Evolutionary conservation across 2,329 filamentous ascomycete genomes (phyloP).

Genomic region (Diaporthe capsici): DNA sequence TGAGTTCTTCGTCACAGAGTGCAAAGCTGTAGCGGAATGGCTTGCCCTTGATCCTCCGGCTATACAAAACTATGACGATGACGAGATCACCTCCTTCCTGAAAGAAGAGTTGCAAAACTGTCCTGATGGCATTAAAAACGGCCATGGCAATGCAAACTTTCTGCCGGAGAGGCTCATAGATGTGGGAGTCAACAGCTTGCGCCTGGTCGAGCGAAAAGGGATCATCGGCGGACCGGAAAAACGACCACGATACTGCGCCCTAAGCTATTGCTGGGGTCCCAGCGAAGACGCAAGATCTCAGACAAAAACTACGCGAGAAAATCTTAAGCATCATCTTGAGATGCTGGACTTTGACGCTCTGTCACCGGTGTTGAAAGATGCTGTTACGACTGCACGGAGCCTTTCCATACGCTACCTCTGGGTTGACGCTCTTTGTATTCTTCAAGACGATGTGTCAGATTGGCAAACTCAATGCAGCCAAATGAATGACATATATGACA

Average conservation of each 20-base stretch:
- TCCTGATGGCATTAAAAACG: fast-evolving
- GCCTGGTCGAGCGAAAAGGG: background rate
- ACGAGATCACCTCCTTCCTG: background rate
- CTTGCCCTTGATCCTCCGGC: background rate
- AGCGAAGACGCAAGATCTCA: background rate
- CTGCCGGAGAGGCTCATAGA: background rate
- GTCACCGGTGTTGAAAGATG: background rate
- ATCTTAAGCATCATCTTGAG: background rate
- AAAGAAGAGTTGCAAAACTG: background rate
- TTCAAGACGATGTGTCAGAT: background rate
- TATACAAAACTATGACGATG: background rate
- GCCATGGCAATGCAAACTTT: background rate
- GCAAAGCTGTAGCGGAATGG: background rate
- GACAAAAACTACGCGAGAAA: background rate
- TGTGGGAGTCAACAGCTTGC: background rate
- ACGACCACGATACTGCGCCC: background rate
- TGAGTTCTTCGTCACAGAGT: fast-evolving
- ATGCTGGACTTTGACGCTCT: background rate
- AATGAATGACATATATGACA: slow-evolving; percentile 8
- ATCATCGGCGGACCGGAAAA: background rate
- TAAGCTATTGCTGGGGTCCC: slow-evolving; percentile 28
- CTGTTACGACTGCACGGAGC: background rate
- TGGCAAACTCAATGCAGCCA: background rate
- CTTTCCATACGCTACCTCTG: slow-evolving; percentile 20
- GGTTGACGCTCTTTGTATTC: slow-evolving; percentile 19